Evolutionary conservation across 2,329 filamentous ascomycete genomes (phyloP).

Genomic region (Myriosclerotinia duriaeana): DNA sequence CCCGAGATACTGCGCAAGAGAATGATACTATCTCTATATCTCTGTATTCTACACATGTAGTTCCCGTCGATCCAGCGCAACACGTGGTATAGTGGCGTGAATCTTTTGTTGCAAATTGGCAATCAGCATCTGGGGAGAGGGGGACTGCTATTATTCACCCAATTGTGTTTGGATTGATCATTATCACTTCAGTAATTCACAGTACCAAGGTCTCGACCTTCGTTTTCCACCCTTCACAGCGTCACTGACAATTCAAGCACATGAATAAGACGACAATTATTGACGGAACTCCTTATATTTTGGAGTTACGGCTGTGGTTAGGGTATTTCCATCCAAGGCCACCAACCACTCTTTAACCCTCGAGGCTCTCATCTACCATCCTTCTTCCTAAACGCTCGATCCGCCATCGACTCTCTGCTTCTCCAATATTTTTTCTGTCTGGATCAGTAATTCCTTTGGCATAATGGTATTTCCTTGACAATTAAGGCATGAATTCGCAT

Average conservation of each 20-base stretch:
- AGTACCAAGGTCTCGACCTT: background rate
- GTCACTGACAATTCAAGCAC: background rate
- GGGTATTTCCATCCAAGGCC: background rate
- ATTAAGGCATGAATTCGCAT: background rate
- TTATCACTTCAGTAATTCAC: background rate
- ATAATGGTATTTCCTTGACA: background rate
- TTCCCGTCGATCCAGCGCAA: background rate
- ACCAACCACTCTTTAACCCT: background rate
- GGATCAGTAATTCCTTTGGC: background rate
- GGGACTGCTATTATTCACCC: no score
- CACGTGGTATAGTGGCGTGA: no score
- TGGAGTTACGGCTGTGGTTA: background rate
- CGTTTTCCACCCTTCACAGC: no score
- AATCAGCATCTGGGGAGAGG: no score
- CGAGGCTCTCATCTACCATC: background rate
- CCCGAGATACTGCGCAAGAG: no score
- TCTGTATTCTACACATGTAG: background rate
- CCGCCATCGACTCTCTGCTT: background rate
- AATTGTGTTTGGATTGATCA: background rate
- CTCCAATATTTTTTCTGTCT: conserved; percentile 1
- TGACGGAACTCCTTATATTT: background rate
- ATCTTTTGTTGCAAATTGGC: no score
- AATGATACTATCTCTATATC: no score
- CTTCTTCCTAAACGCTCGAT: background rate
- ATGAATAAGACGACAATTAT: background rate